These are phyloP conservation scores for Leucaena leucocephala DNA, from an alignment of 306 rosid species.

Conservation along the genomic window DNA sequence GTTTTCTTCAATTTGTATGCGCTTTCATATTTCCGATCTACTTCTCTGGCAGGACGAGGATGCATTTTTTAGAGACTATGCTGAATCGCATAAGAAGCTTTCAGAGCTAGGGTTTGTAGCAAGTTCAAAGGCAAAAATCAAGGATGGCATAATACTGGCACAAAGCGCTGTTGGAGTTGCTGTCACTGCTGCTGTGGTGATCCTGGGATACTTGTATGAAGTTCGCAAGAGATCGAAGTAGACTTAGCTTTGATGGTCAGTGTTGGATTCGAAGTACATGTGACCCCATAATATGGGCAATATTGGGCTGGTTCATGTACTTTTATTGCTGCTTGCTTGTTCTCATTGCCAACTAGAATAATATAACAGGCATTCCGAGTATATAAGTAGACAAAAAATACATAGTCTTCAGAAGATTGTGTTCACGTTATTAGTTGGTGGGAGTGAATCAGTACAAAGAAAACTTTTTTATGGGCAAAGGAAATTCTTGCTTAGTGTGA, in stretches of 20 bases:
- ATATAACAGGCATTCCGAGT: slow-evolving; percentile 12
- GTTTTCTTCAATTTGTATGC: neutral
- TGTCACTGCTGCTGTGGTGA: slow-evolving; percentile 83
- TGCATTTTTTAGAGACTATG: slow-evolving; percentile 69
- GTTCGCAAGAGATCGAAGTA: slow-evolving; percentile 67
- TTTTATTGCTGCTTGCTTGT: slow-evolving; percentile 27
- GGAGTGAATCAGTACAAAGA: slow-evolving; percentile 20
- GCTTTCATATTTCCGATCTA: neutral
- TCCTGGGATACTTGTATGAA: slow-evolving; percentile 79
- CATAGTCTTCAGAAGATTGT: neutral
- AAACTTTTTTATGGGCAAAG: slow-evolving; percentile 4
- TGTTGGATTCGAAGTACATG: slow-evolving; percentile 28
- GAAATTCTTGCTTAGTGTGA: neutral
- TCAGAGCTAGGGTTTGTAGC: slow-evolving; percentile 86
- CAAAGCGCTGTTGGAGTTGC: slow-evolving; percentile 84
- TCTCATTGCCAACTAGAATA: slow-evolving; percentile 36
- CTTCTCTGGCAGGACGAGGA: slow-evolving; percentile 57
- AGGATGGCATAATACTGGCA: slow-evolving; percentile 63
- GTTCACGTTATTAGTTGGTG: neutral
- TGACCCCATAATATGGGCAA: slow-evolving; percentile 33
- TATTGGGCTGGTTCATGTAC: slow-evolving; percentile 37
- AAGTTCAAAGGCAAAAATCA: slow-evolving; percentile 48
- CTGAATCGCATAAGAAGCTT: slow-evolving; percentile 91
- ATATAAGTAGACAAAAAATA: neutral
- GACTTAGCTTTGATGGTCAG: slow-evolving; percentile 32